Conservation (phyloP, 1,284 basidiomycete genomes). For the Ustilago sp. region DNA sequence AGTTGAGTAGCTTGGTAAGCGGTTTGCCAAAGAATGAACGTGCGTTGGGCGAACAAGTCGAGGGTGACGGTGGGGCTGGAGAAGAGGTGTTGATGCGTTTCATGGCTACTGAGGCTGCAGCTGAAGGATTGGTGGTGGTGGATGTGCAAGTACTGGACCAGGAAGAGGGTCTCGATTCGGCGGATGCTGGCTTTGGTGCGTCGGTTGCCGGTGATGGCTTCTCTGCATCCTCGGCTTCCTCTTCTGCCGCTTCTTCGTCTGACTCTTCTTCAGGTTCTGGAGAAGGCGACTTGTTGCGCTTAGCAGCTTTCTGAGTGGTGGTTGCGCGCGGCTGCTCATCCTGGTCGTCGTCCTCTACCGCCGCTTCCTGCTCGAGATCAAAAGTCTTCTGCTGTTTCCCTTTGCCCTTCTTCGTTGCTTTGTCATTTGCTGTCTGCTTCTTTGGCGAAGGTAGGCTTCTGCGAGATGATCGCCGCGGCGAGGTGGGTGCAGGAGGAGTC, state of each 20-base stretch:
- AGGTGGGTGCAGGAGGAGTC: conserved; percentile 25
- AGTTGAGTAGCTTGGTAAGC: conserved; percentile 25
- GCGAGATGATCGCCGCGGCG: conserved; percentile 23
- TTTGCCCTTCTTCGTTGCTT: conserved; percentile 15
- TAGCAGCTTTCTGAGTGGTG: background rate
- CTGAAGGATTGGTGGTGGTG: background rate
- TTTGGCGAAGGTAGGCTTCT: conserved; percentile 30
- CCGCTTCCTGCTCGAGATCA: conserved; percentile 5
- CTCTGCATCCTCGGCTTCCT: conserved; percentile 7
- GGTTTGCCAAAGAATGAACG: conserved; percentile 50
- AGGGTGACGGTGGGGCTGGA: background rate
- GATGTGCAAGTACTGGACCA: background rate
- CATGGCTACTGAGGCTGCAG: conserved; percentile 27
- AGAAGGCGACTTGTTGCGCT: conserved; percentile 5
- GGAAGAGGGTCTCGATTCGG: background rate
- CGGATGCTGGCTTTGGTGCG: background rate
- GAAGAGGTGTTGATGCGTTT: conserved; percentile 26
- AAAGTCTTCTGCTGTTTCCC: conserved; percentile 24
- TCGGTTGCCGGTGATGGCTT: background rate
- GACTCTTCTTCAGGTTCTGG: background rate
- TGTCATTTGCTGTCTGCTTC: conserved; percentile 11
- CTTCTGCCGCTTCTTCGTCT: conserved; percentile 4
- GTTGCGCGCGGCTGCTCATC: conserved; percentile 5
- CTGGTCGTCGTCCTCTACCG: conserved; percentile 9
- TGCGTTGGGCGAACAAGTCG: conserved; percentile 9